Percentiles rank a stretch among this genome's conserved stretches.
Evolutionary conservation across 2,329 filamentous ascomycete genomes (phyloP).

Genomic region (Fusarium sublunatum): DNA sequence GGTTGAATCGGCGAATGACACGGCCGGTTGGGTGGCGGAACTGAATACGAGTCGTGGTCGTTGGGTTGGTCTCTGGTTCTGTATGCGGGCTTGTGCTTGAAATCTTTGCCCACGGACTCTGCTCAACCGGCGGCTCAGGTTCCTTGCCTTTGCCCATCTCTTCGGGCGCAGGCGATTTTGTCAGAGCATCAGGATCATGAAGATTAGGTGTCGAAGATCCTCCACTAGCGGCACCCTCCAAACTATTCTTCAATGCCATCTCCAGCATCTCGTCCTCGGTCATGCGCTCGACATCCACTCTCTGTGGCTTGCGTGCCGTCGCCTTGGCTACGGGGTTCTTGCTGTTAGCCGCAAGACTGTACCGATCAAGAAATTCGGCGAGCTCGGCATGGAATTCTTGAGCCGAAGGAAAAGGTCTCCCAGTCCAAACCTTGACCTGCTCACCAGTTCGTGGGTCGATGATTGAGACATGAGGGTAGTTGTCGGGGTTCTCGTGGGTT

Average conservation of each 20-base stretch:
- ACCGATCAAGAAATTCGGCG: slow-evolving; percentile 95
- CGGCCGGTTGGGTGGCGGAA: slow-evolving; percentile 88
- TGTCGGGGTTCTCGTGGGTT: slow-evolving; percentile 81
- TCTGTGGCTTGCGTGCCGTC: slow-evolving; percentile 71
- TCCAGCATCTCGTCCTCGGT: slow-evolving; percentile 98
- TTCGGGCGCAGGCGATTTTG: slow-evolving; percentile 67
- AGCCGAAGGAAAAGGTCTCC: slow-evolving; percentile 78
- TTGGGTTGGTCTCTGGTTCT: slow-evolving; percentile 79
- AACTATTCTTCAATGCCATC: slow-evolving; percentile 89
- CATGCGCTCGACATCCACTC: slow-evolving; percentile 84
- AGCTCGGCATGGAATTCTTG: slow-evolving; percentile 90
- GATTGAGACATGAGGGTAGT: slow-evolving; percentile 95
- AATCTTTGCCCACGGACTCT: slow-evolving; percentile 73
- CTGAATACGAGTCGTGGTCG: slow-evolving; percentile 86
- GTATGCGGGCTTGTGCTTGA: slow-evolving; percentile 77
- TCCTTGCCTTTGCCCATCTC: slow-evolving; percentile 69
- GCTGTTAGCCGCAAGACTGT: slow-evolving; percentile 86
- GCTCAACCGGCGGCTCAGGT: slow-evolving; percentile 52
- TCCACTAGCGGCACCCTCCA: slow-evolving; percentile 64
- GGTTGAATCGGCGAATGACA: slow-evolving; percentile 85
- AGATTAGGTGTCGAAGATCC: slow-evolving; percentile 62
- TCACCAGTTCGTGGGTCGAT: slow-evolving; percentile 96
- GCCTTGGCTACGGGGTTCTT: slow-evolving; percentile 89
- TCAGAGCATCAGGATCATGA: slow-evolving; percentile 88
- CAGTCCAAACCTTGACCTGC: slow-evolving; percentile 96